phyloP scores from a whole-genome alignment of 2,329 filamentous ascomycete species.

The Fusarium transvaalense region DNA sequence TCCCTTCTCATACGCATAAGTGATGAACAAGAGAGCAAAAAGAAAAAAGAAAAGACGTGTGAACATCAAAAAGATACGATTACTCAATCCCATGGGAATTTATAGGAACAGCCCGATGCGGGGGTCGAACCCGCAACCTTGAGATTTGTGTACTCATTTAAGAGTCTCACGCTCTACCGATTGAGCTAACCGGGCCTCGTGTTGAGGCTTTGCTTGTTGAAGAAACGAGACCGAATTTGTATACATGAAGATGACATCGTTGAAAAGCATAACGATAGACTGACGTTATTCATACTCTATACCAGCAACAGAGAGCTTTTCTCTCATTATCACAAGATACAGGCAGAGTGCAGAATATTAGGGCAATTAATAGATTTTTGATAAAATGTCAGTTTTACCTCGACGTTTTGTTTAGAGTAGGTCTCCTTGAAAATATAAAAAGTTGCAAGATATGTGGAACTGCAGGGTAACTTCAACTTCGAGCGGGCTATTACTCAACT shows the following conservation, averaged over 20 bases:
- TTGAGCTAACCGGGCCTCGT: slow-evolving; percentile 56
- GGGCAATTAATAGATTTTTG: too few relatives aligned
- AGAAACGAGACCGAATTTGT: fast-evolving
- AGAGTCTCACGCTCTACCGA: slow-evolving; percentile 79
- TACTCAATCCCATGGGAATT: slow-evolving; percentile 24
- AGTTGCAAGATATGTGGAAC: background rate
- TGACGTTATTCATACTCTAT: background rate
- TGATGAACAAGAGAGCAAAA: background rate
- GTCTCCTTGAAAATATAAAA: background rate
- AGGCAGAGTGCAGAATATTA: too few relatives aligned
- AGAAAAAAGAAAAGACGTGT: too few relatives aligned
- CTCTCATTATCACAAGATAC: background rate
- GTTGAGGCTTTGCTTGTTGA: slow-evolving; percentile 15
- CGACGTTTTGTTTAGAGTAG: background rate
- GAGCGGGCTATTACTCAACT: too few relatives aligned
- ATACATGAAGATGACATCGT: background rate
- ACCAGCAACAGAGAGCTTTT: background rate
- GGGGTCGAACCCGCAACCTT: slow-evolving; percentile 69
- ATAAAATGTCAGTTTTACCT: too few relatives aligned
- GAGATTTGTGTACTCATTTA: slow-evolving; percentile 59
- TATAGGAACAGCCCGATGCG: slow-evolving; percentile 54
- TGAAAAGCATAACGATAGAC: background rate
- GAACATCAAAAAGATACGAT: slow-evolving; percentile 3
- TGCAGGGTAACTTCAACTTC: background rate
- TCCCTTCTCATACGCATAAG: too few relatives aligned